Base-by-base conservation (phyloP, 768 basidiomycete genomes). In the Amyloporia xantha region DNA sequence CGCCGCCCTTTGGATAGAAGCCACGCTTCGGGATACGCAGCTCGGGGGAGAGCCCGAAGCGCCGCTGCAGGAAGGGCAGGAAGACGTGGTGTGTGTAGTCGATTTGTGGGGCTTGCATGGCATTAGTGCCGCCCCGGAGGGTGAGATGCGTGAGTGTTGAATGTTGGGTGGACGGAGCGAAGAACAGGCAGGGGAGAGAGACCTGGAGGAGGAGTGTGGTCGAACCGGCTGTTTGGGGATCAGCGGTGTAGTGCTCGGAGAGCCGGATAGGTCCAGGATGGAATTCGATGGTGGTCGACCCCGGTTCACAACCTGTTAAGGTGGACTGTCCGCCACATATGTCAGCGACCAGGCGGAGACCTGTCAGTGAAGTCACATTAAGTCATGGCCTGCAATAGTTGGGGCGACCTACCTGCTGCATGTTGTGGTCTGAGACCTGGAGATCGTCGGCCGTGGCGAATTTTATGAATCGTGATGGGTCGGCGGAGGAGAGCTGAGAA, bases 401-500 rank as follows among this genome's bases (percentile, higher is more conserved):
- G 19, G 5, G 27, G 20, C 15, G 30, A 38, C 65, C 15, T 47
- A 79, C 85, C 86, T 55, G 82, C 76, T 42, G 77, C 77, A 62
- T 90, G 87, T 58, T 91, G 86, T 41, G 77, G 78, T 59, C 76
- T 84, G 30, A 90, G 67, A 1, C 86, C 87, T 13, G 84, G 80
- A 15, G 76, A 77, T 27, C 51, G 71, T 42, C 87, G 72, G 21
- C 72, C 72, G 41, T 66, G 66, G 25, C 87, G 78, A 24, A 90
- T 78, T 13, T 82, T 81, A 27, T 74, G 61, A 41, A 89, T 77
- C 3, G 68, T 66, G 23, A 88, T 68, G 1, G 82, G 78, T 49
- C 73, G 81, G n/a, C 66, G 66, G 13, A 87, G 69, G 15, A 89
- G 67, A 7, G 79, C 76, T n/a, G 87, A 77, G 28, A 88, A 66